A percentile compares a stretch with the other conserved stretches of the same genome.
These are phyloP conservation scores for Boletus bicolor DNA, from an alignment of 768 basidiomycete species.

Conservation along the genomic window DNA sequence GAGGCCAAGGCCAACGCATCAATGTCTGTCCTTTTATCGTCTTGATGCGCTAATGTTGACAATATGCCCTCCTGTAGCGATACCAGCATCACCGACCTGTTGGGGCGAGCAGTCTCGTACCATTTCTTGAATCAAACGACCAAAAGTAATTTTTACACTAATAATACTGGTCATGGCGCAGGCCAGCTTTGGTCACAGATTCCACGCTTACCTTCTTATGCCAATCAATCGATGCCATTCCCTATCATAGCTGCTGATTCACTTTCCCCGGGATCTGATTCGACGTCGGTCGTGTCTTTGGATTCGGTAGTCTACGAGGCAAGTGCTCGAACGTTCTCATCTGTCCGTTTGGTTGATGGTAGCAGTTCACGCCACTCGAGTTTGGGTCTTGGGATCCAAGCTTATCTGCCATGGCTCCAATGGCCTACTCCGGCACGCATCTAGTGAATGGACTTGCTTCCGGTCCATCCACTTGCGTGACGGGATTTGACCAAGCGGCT, in stretches of 20 bases:
- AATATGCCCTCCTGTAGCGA: conserved; percentile 37
- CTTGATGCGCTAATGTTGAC: neutral
- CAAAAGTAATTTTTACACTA: conserved; percentile 55
- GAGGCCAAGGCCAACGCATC: conserved; percentile 52
- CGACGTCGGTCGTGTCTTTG: conserved; percentile 35
- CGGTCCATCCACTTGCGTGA: conserved; percentile 59
- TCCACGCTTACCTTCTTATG: conserved; percentile 48
- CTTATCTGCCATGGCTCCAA: conserved; percentile 66
- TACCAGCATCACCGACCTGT: conserved; percentile 63
- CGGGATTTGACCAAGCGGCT: conserved; percentile 69
- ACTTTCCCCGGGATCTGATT: conserved; percentile 42
- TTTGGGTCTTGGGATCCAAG: conserved; percentile 73
- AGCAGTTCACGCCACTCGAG: conserved; percentile 59
- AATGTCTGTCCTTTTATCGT: conserved; percentile 40
- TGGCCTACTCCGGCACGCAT: conserved; percentile 62
- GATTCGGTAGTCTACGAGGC: conserved; percentile 60
- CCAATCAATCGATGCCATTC: conserved; percentile 52
- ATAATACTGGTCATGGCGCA: conserved; percentile 62
- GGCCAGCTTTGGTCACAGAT: conserved; percentile 67
- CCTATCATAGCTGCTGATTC: conserved; percentile 65
- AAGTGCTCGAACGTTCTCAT: conserved; percentile 15
- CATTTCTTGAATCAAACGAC: conserved; percentile 72
- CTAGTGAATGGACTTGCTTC: conserved; percentile 54
- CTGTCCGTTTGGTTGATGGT: neutral
- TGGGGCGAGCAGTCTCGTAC: conserved; percentile 61